These are phyloP conservation scores for Metschnikowia similis DNA, from an alignment of 805 yeast species.

Conservation along the genomic window DNA sequence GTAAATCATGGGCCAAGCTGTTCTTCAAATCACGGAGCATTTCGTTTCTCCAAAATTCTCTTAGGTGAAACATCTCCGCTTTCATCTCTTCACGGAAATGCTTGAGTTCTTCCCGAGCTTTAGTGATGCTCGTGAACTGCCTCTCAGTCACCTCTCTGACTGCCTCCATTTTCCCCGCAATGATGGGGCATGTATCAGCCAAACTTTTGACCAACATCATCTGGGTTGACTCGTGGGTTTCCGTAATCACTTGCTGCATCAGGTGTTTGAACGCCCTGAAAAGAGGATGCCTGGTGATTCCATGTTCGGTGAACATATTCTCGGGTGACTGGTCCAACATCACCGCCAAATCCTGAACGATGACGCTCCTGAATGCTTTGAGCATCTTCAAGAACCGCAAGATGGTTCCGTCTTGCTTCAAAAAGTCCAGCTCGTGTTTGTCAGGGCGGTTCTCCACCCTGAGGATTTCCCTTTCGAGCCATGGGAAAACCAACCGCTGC, in stretches of 20 bases:
- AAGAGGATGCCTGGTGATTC: background rate
- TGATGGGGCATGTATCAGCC: background rate
- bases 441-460: background rate
- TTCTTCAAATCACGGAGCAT: background rate
- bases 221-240: background rate
- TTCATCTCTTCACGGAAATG: background rate
- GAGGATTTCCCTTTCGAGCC: constrained; percentile 1
- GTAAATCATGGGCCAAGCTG: background rate
- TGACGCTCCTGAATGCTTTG: constrained; percentile 1
- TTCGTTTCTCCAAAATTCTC: background rate
- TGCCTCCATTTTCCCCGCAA: background rate
- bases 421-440: background rate
- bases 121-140: background rate
- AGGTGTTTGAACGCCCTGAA: background rate
- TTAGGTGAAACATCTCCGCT: background rate
- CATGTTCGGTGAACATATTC: background rate
- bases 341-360: constrained; percentile 8
- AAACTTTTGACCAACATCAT: background rate
- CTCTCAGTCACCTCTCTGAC: background rate
- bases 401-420: background rate
- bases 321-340: background rate
- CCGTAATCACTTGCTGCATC: background rate
- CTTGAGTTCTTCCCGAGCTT: background rate
- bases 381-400: constrained; percentile 2
- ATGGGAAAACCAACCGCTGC: constrained; percentile 2